Evolutionary conservation across 2,329 filamentous ascomycete genomes (phyloP), one percentile per base, ranked within the genome.

Genomic region (Cladosporium sp.): DNA sequence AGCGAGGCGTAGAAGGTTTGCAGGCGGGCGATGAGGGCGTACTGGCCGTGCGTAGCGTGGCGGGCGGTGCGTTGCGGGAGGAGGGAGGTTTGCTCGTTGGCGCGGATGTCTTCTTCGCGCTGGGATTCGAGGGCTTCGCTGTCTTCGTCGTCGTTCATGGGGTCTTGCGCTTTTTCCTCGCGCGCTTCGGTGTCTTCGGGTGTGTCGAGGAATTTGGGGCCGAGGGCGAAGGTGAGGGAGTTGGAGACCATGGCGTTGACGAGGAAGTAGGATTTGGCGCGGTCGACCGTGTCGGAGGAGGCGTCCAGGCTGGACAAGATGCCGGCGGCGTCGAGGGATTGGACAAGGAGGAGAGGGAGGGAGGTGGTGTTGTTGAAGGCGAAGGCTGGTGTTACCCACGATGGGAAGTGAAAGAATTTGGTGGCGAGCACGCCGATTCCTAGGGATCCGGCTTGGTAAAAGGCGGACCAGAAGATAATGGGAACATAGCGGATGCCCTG

Each of bases 241-340:
- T 59, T 84, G 37, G 75, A 77, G 8, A 86, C 72, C 49, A 84
- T 84, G 3, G 82, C 77, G 56, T 82, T 85, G 52, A 86, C 77
- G 3, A 86, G 67, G 59, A 86, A 85, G 63, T 84, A 86, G 12
- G 79, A 80, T 61, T 84, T 80, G 6, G 82, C 82, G 8, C 83
- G 72, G 47, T 79, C 74, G 11, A 85, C 69, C 0, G 79, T 80
- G 3, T 70, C 68, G 2, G 66, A 58, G 2, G 70, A 63, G 56
- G 77, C 70, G 64, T 73, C 58, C 39, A 73, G 61, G 2, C 71
- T 63, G 19, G 72, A 64, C 6, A 86, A 68, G 20, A 84, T 79
- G 2, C 80, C 81, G 0, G 83, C 82, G 8, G 74, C 69, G 37
- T 75, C 69, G 22, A 82, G 67, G 3, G 77, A 75, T 61, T 78